Evolutionary conservation across 2,329 filamentous ascomycete genomes (phyloP).

Genomic region (Aspergillus amoenus): DNA sequence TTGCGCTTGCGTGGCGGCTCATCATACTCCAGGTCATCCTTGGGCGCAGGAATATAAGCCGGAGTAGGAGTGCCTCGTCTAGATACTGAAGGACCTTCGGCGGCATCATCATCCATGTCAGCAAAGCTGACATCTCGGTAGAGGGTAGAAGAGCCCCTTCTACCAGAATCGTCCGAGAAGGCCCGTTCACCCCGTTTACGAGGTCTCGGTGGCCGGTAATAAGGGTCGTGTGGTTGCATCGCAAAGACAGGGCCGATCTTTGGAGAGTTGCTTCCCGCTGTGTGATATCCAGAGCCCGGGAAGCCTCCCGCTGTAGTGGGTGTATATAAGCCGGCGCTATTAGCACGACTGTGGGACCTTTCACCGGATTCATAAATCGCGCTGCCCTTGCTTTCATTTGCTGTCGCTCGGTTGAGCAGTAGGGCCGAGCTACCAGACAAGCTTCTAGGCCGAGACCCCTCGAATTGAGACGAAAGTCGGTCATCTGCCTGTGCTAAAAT

Average conservation of each 20-base stretch:
- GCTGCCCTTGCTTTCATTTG: conserved; percentile 49
- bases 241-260: conserved; percentile 45
- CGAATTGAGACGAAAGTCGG: conserved; percentile 58
- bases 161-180: conserved; percentile 47
- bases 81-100: conserved; percentile 43
- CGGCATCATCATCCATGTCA: conserved; percentile 32
- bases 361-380: conserved; percentile 55
- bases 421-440: conserved; percentile 63
- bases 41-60: conserved; percentile 54
- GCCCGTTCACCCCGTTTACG: conserved; percentile 62
- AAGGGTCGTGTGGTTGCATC: conserved; percentile 67
- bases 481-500: conserved; percentile 73
- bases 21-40: conserved; percentile 56
- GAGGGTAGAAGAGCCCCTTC: conserved; percentile 38
- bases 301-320: conserved; percentile 76
- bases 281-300: conserved; percentile 59
- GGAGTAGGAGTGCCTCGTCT: conserved; percentile 51
- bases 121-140: conserved; percentile 34
- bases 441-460: conserved; percentile 56
- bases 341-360: conserved; percentile 52
- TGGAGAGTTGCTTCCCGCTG: conserved; percentile 44
- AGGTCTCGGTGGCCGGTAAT: conserved; percentile 80
- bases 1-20: conserved; percentile 56
- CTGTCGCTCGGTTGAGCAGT: conserved; percentile 54
- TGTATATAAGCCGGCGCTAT: conserved; percentile 62